A percentile compares a stretch with the other conserved stretches of the same genome.
Conservation (phyloP, 139 green algal genomes). For the Nannochloris sp. region DNA sequence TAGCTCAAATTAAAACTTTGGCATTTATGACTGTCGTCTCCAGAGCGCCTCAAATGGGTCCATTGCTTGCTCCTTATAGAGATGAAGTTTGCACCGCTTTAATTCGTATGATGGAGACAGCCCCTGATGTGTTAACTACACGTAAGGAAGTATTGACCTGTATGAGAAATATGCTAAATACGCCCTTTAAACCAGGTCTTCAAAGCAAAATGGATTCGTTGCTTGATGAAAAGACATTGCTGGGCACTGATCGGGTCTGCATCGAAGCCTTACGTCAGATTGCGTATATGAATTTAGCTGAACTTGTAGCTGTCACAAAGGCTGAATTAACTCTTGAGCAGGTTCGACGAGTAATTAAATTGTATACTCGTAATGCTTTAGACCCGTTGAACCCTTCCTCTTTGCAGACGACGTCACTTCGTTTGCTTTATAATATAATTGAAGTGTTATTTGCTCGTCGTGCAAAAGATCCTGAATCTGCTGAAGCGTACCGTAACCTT, state of each 20-base stretch:
- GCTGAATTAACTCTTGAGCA: constrained; percentile 53
- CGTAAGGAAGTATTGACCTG: constrained; percentile 82
- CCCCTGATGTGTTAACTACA: constrained; percentile 56
- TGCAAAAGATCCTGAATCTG: not conserved
- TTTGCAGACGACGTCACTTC: constrained; percentile 72
- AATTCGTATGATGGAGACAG: constrained; percentile 30
- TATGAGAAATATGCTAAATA: constrained; percentile 60
- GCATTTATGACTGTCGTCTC: constrained; percentile 46
- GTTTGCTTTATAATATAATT: constrained; percentile 82
- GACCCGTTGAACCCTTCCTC: constrained; percentile 45
- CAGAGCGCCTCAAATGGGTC: constrained; percentile 9
- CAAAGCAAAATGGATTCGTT: constrained; percentile 46
- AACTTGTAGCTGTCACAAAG: constrained; percentile 68
- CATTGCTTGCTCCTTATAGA: constrained; percentile 13
- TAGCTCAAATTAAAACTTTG: constrained; percentile 48
- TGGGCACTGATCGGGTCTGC: constrained; percentile 54
- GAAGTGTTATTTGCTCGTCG: constrained; percentile 62
- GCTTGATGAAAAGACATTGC: constrained; percentile 68
- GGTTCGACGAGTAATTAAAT: constrained; percentile 51
- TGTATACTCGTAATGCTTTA: constrained; percentile 64
- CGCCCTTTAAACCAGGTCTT: constrained; percentile 30
- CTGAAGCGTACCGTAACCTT: constrained; percentile 38
- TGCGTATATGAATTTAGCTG: constrained; percentile 70
- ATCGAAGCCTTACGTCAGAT: constrained; percentile 67
- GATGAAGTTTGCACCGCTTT: constrained; percentile 26